phyloP scores from a whole-genome alignment of 2,329 filamentous ascomycete genomes.

The Ophiostoma ulmi region DNA sequence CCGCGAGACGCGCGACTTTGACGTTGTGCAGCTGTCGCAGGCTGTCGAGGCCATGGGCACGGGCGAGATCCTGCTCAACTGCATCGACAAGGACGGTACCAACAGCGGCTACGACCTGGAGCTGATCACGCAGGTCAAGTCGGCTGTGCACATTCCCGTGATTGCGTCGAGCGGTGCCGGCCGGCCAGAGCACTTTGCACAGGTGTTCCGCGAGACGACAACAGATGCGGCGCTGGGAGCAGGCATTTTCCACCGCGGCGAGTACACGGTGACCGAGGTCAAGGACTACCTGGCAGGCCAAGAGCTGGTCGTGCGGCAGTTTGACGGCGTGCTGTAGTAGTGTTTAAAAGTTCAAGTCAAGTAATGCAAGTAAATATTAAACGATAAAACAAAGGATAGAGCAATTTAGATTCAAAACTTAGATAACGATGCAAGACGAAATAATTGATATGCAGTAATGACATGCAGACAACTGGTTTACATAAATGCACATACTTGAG shows the following conservation, averaged over 20 bases:
- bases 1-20: conserved; percentile 86
- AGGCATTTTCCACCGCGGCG: conserved; percentile 94
- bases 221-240: conserved; percentile 93
- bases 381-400: not conserved
- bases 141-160: conserved; percentile 81
- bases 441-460: no score
- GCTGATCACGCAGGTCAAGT: conserved; percentile 82
- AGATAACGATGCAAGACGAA: no score
- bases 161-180: conserved; percentile 93
- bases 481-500: no score
- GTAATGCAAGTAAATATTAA: not conserved
- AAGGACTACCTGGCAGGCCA: conserved; percentile 72
- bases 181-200: conserved; percentile 77
- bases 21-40: conserved; percentile 79
- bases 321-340: conserved; percentile 53
- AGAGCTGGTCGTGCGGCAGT: conserved; percentile 72
- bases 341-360: not conserved
- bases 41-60: conserved; percentile 95
- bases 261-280: conserved; percentile 91
- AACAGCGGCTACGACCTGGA: conserved; percentile 94
- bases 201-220: conserved; percentile 79
- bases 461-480: no score
- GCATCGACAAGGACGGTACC: conserved; percentile 93
- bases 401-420: conserved; percentile 16
- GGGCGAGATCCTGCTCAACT: conserved; percentile 92